A percentile compares a stretch with the other conserved stretches of the same genome.
Evolutionary conservation across 495 filamentous ascomycete genomes (phyloP).

Genomic region (Collariella sp.): DNA sequence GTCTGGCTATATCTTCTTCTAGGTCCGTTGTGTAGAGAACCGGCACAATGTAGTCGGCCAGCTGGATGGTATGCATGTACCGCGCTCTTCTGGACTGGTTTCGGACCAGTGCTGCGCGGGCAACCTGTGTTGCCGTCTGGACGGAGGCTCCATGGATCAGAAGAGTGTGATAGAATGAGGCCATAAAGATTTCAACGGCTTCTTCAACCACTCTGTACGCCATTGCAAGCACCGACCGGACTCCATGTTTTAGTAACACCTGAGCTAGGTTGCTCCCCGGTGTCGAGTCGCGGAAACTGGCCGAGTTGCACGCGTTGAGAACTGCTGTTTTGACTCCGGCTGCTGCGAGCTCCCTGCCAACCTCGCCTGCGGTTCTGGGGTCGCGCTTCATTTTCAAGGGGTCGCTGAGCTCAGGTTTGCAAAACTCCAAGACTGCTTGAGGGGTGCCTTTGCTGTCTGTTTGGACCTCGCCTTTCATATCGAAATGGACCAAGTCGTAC

Average conservation of each 20-base stretch:
- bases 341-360: not conserved
- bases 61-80: conserved; percentile 1
- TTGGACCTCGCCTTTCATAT: not conserved
- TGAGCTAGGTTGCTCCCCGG: not conserved
- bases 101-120: not conserved
- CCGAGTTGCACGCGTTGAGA: conserved; percentile 4
- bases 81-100: not conserved
- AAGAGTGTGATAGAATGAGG: not conserved
- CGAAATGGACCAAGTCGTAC: conserved; percentile 2
- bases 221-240: not conserved
- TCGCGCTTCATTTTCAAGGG: not conserved
- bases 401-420: not conserved
- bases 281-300: not conserved
- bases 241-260: not conserved
- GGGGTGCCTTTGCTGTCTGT: not conserved
- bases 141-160: not conserved
- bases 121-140: not conserved
- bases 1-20: not conserved
- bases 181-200: conserved; percentile 1
- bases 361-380: not conserved
- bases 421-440: not conserved
- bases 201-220: conserved; percentile 1
- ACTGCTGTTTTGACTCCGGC: not conserved
- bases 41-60: conserved; percentile 1
- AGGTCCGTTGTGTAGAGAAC: not conserved